A percentile compares a stretch with the other conserved stretches of the same genome.
Conservation (phyloP, 352 stramenopile genomes). For the Phytophthora cactorum region DNA sequence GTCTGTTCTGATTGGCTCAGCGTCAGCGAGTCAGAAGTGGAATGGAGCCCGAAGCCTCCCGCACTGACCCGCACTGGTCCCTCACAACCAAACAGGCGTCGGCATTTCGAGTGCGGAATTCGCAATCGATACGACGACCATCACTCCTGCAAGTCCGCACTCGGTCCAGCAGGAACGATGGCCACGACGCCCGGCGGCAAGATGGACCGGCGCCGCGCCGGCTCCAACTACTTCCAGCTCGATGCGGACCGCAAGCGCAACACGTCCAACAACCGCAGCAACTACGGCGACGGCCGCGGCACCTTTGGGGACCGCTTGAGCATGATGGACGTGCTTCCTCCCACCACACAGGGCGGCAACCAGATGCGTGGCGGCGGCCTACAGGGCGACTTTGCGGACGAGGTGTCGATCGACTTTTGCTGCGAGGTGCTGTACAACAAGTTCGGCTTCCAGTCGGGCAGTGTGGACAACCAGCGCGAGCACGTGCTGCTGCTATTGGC, state of each 20-base stretch:
- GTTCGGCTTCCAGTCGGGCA: constrained; percentile 78
- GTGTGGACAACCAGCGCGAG: constrained; percentile 79
- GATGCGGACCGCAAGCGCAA: constrained; percentile 81
- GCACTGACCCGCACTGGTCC: constrained; percentile 12
- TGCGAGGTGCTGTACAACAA: constrained; percentile 76
- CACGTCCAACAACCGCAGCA: constrained; percentile 50
- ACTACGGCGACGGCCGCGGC: constrained; percentile 47
- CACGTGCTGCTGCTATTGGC: constrained; percentile 76
- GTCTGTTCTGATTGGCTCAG: constrained; percentile 16
- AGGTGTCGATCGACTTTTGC: constrained; percentile 76
- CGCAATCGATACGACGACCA: constrained; percentile 13
- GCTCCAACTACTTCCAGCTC: constrained; percentile 88
- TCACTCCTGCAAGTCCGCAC: constrained; percentile 19
- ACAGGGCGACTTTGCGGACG: constrained; percentile 75
- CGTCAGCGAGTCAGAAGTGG: constrained; percentile 26
- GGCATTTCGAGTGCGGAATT: constrained; percentile 15
- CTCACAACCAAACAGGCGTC: constrained; percentile 28
- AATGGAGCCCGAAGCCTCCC: constrained; percentile 3
- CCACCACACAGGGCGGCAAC: constrained; percentile 34
- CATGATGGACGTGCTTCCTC: constrained; percentile 70
- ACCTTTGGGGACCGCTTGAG: constrained; percentile 66
- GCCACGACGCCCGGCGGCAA: constrained; percentile 46
- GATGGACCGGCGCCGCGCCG: constrained; percentile 68
- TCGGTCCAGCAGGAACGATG: constrained; percentile 19
- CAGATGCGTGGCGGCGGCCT: constrained; percentile 47